Evolutionary conservation across 371 early-diverging fungal genomes (phyloP).

Genomic region (Mortierella sp.): DNA sequence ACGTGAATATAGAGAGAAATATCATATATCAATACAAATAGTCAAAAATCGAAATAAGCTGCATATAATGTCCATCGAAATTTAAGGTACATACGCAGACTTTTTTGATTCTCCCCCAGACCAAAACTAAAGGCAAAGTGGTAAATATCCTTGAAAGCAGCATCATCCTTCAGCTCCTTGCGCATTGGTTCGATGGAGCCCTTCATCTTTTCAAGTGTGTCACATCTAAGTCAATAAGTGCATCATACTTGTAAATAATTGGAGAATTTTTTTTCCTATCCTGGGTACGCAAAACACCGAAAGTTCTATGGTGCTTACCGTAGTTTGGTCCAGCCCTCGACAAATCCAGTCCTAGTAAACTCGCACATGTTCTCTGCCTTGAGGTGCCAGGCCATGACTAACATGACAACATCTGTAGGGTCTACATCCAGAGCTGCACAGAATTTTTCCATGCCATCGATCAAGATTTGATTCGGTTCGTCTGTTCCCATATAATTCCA

Average conservation of each 20-base stretch:
- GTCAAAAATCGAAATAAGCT: neutral
- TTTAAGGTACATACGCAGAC: constrained; percentile 68
- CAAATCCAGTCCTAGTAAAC: constrained; percentile 72
- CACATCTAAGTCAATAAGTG: constrained; percentile 60
- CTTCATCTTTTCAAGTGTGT: constrained; percentile 76
- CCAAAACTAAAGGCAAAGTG: constrained; percentile 83
- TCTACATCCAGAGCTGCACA: constrained; percentile 82
- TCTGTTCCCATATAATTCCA: constrained; percentile 43
- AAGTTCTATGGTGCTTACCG: constrained; percentile 53
- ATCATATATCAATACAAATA: neutral
- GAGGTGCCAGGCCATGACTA: constrained; percentile 80
- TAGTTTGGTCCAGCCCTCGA: constrained; percentile 77
- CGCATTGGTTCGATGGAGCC: constrained; percentile 64
- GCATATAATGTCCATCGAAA: neutral
- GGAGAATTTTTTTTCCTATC: neutral
- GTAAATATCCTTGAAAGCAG: constrained; percentile 80
- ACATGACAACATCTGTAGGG: constrained; percentile 81
- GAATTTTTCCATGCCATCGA: constrained; percentile 82
- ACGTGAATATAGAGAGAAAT: neutral
- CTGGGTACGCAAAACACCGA: neutral
- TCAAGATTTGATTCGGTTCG: constrained; percentile 72
- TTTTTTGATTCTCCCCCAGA: constrained; percentile 78
- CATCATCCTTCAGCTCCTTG: constrained; percentile 64
- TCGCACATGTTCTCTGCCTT: constrained; percentile 84
- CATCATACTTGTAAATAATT: neutral